Evolutionary conservation across 2,329 filamentous ascomycete species (phyloP), one percentile per base, ranked within the genome.

Genomic region (Colletotrichum lini): DNA sequence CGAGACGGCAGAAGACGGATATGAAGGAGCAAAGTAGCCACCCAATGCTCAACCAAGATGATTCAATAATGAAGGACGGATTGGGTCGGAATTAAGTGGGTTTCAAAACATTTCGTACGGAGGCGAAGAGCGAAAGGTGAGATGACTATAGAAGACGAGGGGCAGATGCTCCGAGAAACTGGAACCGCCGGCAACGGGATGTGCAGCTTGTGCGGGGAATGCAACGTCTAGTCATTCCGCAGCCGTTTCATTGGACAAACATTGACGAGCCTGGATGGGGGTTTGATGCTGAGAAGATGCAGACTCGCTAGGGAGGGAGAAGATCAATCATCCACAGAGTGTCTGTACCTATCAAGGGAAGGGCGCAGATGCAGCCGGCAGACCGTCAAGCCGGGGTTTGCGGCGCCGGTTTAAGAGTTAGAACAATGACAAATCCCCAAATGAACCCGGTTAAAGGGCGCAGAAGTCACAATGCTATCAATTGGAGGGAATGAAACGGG

Each of bases 181-280:
- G 6, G 9, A 53, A 35, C 35, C 13, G 8, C 18, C 23, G 16
- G 35, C 21, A 44, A 26, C n/a, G 21, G 30, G 16, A 44, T 26
- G 35, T 15, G 44, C n/a, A 59, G 26, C 35, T 30, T 26, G 44
- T 67, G 67, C 64, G 67, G 67, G 67, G 64, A 45, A 42, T 12
- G 64, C 50, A 50, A 54, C 18, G n/a, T 42, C 40, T 23, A n/a
- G 4, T 40, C 52, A 58, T 53, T 16, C 4, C 35, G 6, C 9
- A 30, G 15, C 15, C 13, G 13, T 26, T 8, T n/a, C n/a, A 69
- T 65, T 65, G 66, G 61, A 10, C 13, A 23, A 6, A 5, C 8
- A 13, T n/a, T 18, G 12, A 10, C 18, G 6, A 26, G 3, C 21
- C 2, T 30, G 5, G 26, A 1, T 5, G 15, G 38, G n/a, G 15